phyloP scores from a whole-genome alignment of 768 basidiomycete genomes.

The Candolleomyces efflorescens region DNA sequence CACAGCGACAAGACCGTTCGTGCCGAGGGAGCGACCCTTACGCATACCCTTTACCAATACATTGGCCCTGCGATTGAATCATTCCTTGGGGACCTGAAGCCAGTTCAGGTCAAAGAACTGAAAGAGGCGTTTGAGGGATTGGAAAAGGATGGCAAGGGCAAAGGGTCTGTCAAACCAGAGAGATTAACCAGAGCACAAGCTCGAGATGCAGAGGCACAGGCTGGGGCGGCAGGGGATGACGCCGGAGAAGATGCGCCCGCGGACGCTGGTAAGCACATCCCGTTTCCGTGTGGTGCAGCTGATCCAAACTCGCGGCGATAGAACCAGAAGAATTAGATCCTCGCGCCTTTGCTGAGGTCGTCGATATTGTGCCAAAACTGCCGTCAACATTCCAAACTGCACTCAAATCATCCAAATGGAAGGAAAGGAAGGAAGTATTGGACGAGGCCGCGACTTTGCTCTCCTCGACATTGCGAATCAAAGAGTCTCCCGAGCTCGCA shows the following conservation, averaged over 20 bases:
- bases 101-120: slow-evolving; percentile 94
- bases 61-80: slow-evolving; percentile 82
- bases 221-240: slow-evolving; percentile 29
- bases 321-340: slow-evolving; percentile 67
- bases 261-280: slow-evolving; percentile 28
- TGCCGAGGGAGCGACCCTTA: slow-evolving; percentile 79
- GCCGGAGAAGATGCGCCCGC: slow-evolving; percentile 39
- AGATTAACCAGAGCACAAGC: slow-evolving; percentile 74
- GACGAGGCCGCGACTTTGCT: slow-evolving; percentile 77
- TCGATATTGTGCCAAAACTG: slow-evolving; percentile 72
- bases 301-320: slow-evolving; percentile 15
- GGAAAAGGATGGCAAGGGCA: slow-evolving; percentile 83
- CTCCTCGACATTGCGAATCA: slow-evolving; percentile 67
- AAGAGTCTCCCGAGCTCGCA: slow-evolving; percentile 72
- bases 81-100: slow-evolving; percentile 86
- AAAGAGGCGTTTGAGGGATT: slow-evolving; percentile 84
- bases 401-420: slow-evolving; percentile 94
- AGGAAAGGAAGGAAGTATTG: slow-evolving; percentile 89
- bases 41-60: slow-evolving; percentile 77
- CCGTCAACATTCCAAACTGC: slow-evolving; percentile 69
- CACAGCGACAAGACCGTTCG: slow-evolving; percentile 96
- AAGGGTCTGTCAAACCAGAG: slow-evolving; percentile 75
- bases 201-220: slow-evolving; percentile 57
- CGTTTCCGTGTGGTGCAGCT: slow-evolving; percentile 11
- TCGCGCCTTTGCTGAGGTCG: slow-evolving; percentile 72